Base-by-base conservation (phyloP, 129 eudicot genomes). In the Artemisia annua region DNA sequence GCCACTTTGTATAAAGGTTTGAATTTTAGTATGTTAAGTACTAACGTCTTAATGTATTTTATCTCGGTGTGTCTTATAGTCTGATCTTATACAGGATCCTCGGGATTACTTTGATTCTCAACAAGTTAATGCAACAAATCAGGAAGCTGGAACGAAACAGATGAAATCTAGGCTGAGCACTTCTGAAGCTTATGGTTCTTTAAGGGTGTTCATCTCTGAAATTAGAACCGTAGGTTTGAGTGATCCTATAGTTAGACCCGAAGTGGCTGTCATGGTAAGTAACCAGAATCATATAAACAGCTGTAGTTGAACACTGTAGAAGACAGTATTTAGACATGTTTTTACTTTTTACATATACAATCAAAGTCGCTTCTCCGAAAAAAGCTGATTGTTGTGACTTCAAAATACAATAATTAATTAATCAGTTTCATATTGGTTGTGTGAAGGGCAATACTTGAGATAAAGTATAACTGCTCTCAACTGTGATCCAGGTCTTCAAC, bases 51-150 rank as follows among this genome's bases (percentile, higher is more conserved):
- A 8, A 26, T 26, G 0, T 53, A n/a, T 22, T 68, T 13, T 8
- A 18, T 28, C 16, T 9, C 18, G 10, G 43, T 63, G 66, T 59
- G 55, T 70, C 66, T 79, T 35, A 73, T 56, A 18, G 63, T 28
- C 50, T 55, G 18, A 50, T 80, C 11, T 66, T 80, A 67, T 39
- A 73, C 87, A 95, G 99, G 99, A 95, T 82, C 99, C 99, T 20
- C 88, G 97, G 35, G 99, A 95, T 75, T 95, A 95, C 85, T 95
- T 95, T 55, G 89, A 95, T 51, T 95, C 99, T 72, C 99, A 95
- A 70, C 96, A 91, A 85, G 95, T 88, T 17, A 87, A 79, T 84
- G 82, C 96, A 48, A 32, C 81, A 58, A 92, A 89, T 74, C 61
- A 87, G 3, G 75, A 74, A 61, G 44, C 82, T 63, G 92, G 89